Evolutionary conservation across 2,329 filamentous ascomycete genomes (phyloP), one percentile per base, ranked within the genome.

Genomic region (Trichoderma endophyticum): DNA sequence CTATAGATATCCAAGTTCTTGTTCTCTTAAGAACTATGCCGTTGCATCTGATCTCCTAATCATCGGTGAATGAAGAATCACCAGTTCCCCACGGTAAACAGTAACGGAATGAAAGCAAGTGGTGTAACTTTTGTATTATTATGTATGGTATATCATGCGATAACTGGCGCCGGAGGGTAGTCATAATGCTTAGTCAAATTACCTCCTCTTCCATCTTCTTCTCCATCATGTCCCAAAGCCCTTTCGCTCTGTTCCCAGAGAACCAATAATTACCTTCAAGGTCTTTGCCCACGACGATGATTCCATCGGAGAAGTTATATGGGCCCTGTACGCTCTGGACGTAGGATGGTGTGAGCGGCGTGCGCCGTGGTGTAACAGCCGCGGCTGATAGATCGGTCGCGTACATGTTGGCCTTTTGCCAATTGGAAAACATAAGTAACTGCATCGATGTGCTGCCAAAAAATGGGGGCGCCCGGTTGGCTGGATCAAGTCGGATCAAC

Each of bases 201-300:
- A 56, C 43, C 30, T 66, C 30, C n/a, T 66, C 63, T 21, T 56
- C 8, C 63, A 66, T 66, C 8, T 56, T 66, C 63, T 66, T 66
- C 48, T 36, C 48, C 63, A 66, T 66, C 43, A 66, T 66, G 14
- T 15, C 63, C 63, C 48, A 66, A 8, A 66, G 63, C 0, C 63
- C 48, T 9, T 66, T 34, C 24, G 43, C 48, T 26, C 43, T 66
- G 21, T 66, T 11, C 34, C 63, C 63, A 36, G 63, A 66, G 6
- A 70, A 39, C 66, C 66, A 70, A 21, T 70, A 86, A 77, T 70
- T 70, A 12, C 59, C 66, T 4, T 39, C 57, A 8, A 28, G 7
- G 15, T 70, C 66, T 32, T 61, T 70, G 8, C 57, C 66, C 24
- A 70, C 56, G 4, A 70, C 61, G 8, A 61, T 59, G 1, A 70